Evolutionary conservation across 78 protist species (phyloP), one percentile per base, ranked within the genome.

Genomic region (Dictyostelium discoideum): DNA sequence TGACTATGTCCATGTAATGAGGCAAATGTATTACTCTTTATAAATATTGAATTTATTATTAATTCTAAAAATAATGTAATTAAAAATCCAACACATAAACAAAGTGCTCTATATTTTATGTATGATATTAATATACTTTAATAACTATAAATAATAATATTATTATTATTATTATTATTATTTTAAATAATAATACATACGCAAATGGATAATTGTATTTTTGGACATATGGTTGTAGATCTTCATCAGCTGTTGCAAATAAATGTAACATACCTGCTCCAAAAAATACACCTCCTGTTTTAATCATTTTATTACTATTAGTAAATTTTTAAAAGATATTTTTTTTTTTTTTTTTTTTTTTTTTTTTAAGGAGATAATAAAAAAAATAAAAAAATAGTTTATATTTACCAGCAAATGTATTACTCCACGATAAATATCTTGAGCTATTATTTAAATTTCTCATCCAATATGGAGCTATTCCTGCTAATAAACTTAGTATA

Each of bases 81-180:
- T 82, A 90, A 82, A 54, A 90, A 90, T 8, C 95, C 95, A n/a
- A 26, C 65, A 90, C 95, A 83, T 54, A 90, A 73, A 90, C 95
- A 90, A 24, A 90, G 63, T 18, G 84, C 81, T 7, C 95, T 90
- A 24, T 26, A 42, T 13, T 5, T 26, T 11, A 40, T 18, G 14
- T 37, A 16, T 40, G 54, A 40, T 20, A 32, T 32, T 32, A 32
- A 32, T 32, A 32, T 32, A 32, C 37, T 32, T 32, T 32, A 32
- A 32, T 32, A 32, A 32, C 37, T 32, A 32, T 32, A 32, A 32
- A 32, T 32, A 32, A 32, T 32, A n/a, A n/a, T n/a, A n/a, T n/a
- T n/a, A n/a, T n/a, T n/a, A n/a, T n/a, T n/a, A n/a, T n/a, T n/a
- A n/a, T n/a, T n/a, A n/a, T n/a, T n/a, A n/a, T n/a, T n/a, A n/a